Conservation (phyloP, 306 rosid species). For the Argentina anserina region DNA sequence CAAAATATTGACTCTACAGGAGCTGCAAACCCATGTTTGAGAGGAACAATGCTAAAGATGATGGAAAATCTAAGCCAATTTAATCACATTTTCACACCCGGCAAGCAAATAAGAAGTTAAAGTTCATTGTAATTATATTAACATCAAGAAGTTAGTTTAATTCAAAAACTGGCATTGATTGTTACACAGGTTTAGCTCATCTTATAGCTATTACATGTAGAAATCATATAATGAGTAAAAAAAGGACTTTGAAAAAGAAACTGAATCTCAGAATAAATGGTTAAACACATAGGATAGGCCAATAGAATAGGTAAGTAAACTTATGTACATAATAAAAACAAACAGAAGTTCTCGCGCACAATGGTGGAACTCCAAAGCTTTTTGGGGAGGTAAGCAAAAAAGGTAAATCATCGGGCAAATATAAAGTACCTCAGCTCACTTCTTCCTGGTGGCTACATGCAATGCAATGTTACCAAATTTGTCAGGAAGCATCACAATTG, state of each 20-base stretch:
- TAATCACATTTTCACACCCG: neutral
- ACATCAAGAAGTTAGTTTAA: too few relatives aligned
- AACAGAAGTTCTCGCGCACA: neutral
- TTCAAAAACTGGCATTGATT: neutral
- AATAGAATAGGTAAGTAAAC: neutral
- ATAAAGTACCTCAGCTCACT: slow-evolving; percentile 75
- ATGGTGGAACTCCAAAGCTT: neutral
- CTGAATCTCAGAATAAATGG: neutral
- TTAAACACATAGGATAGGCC: too few relatives aligned
- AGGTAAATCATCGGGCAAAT: neutral
- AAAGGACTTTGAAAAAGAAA: neutral
- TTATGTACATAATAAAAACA: neutral
- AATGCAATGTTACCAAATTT: slow-evolving; percentile 82
- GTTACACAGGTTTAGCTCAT: neutral
- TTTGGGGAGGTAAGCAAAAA: too few relatives aligned
- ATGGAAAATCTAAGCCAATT: too few relatives aligned
- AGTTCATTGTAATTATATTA: neutral
- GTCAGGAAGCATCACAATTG: slow-evolving; percentile 98
- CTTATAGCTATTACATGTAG: neutral
- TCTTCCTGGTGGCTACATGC: slow-evolving; percentile 92
- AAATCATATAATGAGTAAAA: too few relatives aligned
- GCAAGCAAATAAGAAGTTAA: neutral
- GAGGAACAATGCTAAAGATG: neutral
- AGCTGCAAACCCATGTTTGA: neutral
- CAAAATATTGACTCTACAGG: neutral